Base-by-base conservation (phyloP, 2,329 filamentous ascomycete genomes). In the Beauveria pseudobassiana region DNA sequence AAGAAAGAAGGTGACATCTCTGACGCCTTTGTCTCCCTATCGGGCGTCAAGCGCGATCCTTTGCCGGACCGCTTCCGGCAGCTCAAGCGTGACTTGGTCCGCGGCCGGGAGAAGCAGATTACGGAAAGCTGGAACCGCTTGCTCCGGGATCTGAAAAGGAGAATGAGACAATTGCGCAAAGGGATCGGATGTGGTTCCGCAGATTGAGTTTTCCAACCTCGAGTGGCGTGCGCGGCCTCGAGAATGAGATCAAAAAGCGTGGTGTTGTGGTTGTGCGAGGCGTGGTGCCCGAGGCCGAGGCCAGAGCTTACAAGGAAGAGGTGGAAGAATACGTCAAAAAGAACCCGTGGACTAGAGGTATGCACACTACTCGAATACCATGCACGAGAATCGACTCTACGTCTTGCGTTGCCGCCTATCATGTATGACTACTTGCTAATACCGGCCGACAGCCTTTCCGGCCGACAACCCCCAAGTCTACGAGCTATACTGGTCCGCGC, bases 401-500 rank as follows among this genome's bases (percentile, higher is more conserved):
- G 16, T 26, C 18, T 42, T 10, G 34, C 9, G 9, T 38, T 28
- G 18, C 18, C n/a, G 18, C 28, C 8, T 5, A 12, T 9, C 3
- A 38, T 24, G 12, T 5, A 38, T 10, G 3, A 26, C 51, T 42
- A 12, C 4, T 38, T 26, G 30, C 30, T 58, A 28, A 48, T 43
- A 22, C 30, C 1, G 9, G 8, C 3, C 0, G 2, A 20, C 45
- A 82, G 88, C 85, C 2, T 92, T 90, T 64, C 89, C 88, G 0
- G 73, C 80, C 0, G 76, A 87, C 51, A 80, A 86, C 48, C 88
- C 87, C 0, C 85, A 89, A 50, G 88, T 92, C 6, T 90, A 84
- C 68, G 89, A 91, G 70, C 76, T 92, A 1, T 92, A 91, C 74
- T 91, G 88, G 88, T 88, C 87, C 0, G 78, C 79, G 1, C 77